Evolutionary conservation across 768 basidiomycete genomes (phyloP).

Genomic region (Galerina marginata): DNA sequence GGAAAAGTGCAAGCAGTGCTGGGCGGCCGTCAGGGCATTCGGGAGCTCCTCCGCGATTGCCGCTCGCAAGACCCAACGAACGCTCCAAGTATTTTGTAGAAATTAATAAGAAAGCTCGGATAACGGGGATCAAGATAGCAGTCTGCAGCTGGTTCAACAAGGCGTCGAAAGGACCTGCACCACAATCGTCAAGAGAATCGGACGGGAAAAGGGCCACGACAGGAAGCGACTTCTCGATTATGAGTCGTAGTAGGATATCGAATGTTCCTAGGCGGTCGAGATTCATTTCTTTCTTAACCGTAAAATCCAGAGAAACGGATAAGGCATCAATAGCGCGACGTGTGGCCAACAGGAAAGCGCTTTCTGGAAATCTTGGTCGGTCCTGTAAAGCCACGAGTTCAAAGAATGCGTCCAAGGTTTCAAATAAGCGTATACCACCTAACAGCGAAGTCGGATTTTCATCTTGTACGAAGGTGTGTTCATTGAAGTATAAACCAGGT

Average conservation of each 20-base stretch:
- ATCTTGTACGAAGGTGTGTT: not conserved
- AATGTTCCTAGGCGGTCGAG: constrained; percentile 27
- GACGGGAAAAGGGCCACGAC: not conserved
- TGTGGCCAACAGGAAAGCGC: constrained; percentile 33
- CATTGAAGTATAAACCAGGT: not conserved
- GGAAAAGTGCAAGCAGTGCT: constrained; percentile 21
- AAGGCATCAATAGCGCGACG: constrained; percentile 36
- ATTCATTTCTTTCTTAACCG: constrained; percentile 10
- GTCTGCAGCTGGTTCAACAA: constrained; percentile 7
- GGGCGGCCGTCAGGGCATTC: constrained; percentile 20
- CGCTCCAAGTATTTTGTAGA: constrained; percentile 23
- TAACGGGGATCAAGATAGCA: constrained; percentile 19
- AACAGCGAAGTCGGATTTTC: not conserved
- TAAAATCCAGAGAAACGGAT: constrained; percentile 16
- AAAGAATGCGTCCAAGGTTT: constrained; percentile 34
- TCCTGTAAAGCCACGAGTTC: constrained; percentile 30
- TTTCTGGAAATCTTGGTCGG: constrained; percentile 25
- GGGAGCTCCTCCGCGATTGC: not conserved
- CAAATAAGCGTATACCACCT: constrained; percentile 19
- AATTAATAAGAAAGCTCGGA: constrained; percentile 34
- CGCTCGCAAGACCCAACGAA: constrained; percentile 5
- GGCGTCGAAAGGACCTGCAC: not conserved
- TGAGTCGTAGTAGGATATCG: constrained; percentile 2
- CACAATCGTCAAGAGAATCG: not conserved
- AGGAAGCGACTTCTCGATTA: constrained; percentile 12